phyloP scores from a whole-genome alignment of 2,329 filamentous ascomycete species.

The Cladosporium sp. region DNA sequence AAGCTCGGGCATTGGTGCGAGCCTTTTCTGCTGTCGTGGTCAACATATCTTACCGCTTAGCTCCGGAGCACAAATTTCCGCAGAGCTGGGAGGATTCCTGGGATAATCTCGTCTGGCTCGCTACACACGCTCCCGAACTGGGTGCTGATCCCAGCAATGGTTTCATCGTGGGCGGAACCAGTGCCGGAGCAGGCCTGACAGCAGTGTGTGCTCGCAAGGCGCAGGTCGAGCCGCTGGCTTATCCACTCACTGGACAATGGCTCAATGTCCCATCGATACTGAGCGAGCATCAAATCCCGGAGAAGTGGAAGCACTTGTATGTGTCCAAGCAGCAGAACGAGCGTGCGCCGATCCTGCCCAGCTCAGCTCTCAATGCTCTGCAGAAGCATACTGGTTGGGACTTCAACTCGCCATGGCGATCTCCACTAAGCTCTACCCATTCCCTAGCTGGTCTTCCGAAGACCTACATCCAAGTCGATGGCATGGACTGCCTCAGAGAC shows the following conservation, averaged over 20 bases:
- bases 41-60: constrained; percentile 54
- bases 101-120: constrained; percentile 51
- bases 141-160: constrained; percentile 48
- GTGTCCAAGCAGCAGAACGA: constrained; percentile 47
- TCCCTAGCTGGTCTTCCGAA: constrained; percentile 41
- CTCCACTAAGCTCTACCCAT: constrained; percentile 37
- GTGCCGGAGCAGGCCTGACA: constrained; percentile 49
- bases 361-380: constrained; percentile 28
- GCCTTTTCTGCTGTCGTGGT: constrained; percentile 10
- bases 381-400: constrained; percentile 12
- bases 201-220: constrained; percentile 45
- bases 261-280: constrained; percentile 47
- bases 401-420: constrained; percentile 25
- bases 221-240: constrained; percentile 45
- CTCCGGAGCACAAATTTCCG: constrained; percentile 61
- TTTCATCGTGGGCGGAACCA: constrained; percentile 54
- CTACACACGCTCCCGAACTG: constrained; percentile 42
- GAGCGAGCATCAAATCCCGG: constrained; percentile 37
- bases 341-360: constrained; percentile 36
- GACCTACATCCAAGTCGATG: constrained; percentile 55
- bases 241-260: constrained; percentile 51
- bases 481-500: constrained; percentile 55
- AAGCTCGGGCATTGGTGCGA: constrained; percentile 23
- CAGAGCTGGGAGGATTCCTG: constrained; percentile 54
- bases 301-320: constrained; percentile 44